A percentile compares a stretch with the other conserved stretches of the same genome.
Conservation (phyloP, 164 flowering plant species). For the Chimonanthus salicifolius region DNA sequence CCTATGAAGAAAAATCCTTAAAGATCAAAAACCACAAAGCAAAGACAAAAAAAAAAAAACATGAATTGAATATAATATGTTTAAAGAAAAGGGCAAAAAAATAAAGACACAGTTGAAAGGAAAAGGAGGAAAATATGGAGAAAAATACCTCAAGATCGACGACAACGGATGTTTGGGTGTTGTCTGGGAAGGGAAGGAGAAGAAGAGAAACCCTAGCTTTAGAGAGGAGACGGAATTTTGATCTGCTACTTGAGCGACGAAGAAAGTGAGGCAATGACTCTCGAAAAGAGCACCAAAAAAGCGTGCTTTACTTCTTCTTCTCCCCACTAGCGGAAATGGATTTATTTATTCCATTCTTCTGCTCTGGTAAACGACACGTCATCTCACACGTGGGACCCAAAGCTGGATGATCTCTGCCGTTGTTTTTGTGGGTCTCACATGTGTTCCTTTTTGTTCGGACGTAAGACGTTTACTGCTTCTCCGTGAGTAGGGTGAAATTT, state of each 20-base stretch:
- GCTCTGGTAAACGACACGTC: not conserved
- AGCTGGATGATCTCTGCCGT: not conserved
- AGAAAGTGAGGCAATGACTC: not conserved
- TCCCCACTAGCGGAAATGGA: not conserved
- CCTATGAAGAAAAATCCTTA: not conserved
- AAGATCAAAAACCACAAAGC: not conserved
- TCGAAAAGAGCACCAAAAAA: not conserved
- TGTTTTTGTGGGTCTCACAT: not conserved
- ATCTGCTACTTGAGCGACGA: not conserved
- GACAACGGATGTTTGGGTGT: not conserved
- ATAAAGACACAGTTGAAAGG: not conserved
- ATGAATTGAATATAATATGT: no score
- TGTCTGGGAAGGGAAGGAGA: not conserved
- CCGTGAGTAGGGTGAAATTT: no score
- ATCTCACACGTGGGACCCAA: not conserved
- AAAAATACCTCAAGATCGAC: not conserved
- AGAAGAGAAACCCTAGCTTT: not conserved
- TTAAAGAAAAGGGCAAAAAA: not conserved
- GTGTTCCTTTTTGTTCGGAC: no score
- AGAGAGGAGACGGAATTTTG: no score
- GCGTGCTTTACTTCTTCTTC: not conserved
- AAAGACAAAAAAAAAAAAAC: not conserved
- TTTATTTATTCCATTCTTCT: not conserved
- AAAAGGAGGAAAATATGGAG: not conserved
- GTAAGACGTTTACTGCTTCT: no score